Conservation (phyloP, 2,329 filamentous ascomycete species). For the Rosellinia necatrix region DNA sequence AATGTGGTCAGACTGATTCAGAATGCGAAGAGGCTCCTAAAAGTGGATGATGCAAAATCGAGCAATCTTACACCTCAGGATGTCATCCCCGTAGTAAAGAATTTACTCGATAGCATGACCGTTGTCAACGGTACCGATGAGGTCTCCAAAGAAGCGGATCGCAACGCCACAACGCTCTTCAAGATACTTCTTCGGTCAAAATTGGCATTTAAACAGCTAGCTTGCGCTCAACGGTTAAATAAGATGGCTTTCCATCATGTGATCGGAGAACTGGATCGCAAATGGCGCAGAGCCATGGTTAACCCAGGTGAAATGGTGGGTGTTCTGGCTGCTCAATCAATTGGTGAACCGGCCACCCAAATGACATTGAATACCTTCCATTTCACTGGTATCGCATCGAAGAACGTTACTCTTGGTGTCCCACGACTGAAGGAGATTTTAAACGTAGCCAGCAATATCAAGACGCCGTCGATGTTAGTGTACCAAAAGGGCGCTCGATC, state of each 20-base stretch:
- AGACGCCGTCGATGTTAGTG: conserved; percentile 96
- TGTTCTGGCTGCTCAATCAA: conserved; percentile 95
- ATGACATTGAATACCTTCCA: conserved; percentile 99
- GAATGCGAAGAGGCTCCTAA: conserved; percentile 86
- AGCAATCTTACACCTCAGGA: conserved; percentile 90
- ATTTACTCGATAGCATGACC: conserved; percentile 75
- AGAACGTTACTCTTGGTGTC: conserved; percentile 99
- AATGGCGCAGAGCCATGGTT: conserved; percentile 84
- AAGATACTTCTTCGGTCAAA: conserved; percentile 89
- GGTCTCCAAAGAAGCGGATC: conserved; percentile 84
- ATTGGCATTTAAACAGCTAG: conserved; percentile 90
- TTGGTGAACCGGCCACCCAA: conserved; percentile 97
- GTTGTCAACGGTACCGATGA: conserved; percentile 85
- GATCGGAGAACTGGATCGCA: conserved; percentile 84
- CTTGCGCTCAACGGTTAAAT: conserved; percentile 82
- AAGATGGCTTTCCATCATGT: conserved; percentile 93
- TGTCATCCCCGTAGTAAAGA: conserved; percentile 78
- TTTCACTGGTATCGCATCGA: conserved; percentile 98
- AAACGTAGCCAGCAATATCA: conserved; percentile 96
- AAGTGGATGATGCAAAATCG: conserved; percentile 80
- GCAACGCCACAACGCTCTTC: conserved; percentile 87
- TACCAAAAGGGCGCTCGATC: conserved; percentile 71
- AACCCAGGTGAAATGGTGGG: conserved; percentile 98
- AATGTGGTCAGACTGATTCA: conserved; percentile 92
- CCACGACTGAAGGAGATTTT: conserved; percentile 99